Evolutionary conservation across 306 rosid species (phyloP), one percentile per base, ranked within the genome.

Genomic region (Glycine latifolia): DNA sequence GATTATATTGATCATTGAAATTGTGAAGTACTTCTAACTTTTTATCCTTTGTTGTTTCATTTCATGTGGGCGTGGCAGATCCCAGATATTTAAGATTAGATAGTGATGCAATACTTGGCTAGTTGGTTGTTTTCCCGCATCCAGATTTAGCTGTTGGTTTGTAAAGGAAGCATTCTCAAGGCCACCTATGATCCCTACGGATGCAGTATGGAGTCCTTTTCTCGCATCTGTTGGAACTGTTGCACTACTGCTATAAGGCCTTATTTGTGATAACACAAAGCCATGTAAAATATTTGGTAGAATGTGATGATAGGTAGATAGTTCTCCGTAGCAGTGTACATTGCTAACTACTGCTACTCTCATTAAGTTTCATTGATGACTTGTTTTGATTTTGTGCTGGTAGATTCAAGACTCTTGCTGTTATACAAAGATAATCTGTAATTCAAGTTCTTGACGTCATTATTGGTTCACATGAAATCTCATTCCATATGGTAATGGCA

Each of bases 271-370:
- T 78, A 85, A 75, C 88, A 74, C 81, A 35, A 69, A 46, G 16
- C 68, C 73, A 60, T 93, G 97, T 93, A 93, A 80, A 86, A 86
- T 93, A 87, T 85, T 71, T 86, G 85, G 87, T 88, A 89, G 91
- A 84, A 82, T 84, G 85, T 84, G 79, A 77, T 75, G 86, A 87
- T 84, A 77, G 80, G 77, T 88, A 87, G 90, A 73, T 84, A 65
- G 86, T 83, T 76, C 67, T 72, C 46, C 80, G 84, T 83, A 87
- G 94, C 87, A 85, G 52, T 91, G 97, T 87, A 89, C 92, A 93
- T 69, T 85, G 89, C 97, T 86, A 87, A 91, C 90, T 83, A 46
- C 79, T 83, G 82, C 90, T 83, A 48, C 92, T 14, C 52, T 71
- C 85, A 56, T 81, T 78, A 74, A 77, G 84, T 84, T 85, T 82